phyloP scores from a whole-genome alignment of 169 alveolate genomes.

The Eimeria sp. region DNA sequence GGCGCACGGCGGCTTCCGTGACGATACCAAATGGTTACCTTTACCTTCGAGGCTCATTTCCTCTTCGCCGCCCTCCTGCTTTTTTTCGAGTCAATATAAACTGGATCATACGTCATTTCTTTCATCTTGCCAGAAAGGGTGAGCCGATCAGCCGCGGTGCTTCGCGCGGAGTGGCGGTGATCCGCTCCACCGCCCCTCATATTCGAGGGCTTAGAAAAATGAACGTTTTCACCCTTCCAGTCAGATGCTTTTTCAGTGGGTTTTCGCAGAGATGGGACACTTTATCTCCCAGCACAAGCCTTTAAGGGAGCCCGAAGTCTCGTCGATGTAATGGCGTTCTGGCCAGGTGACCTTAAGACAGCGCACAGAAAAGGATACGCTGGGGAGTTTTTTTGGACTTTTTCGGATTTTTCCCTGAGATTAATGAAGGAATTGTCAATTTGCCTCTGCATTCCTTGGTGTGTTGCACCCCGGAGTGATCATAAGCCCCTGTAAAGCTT shows the following conservation, averaged over 20 bases:
- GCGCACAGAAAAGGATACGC: neutral
- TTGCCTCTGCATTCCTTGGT: neutral
- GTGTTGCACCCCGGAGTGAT: neutral
- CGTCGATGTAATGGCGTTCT: conserved; percentile 14
- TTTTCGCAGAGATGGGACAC: conserved; percentile 9
- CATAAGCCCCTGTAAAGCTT: neutral
- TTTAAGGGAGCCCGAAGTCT: neutral
- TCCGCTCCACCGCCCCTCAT: neutral
- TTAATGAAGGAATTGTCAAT: neutral
- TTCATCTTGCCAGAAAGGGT: neutral
- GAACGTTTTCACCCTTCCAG: neutral
- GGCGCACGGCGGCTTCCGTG: conserved; percentile 70
- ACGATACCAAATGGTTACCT: conserved; percentile 14
- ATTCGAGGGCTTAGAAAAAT: neutral
- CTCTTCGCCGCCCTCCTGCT: neutral
- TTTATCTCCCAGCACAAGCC: neutral
- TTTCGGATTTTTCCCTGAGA: neutral
- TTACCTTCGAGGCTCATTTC: neutral
- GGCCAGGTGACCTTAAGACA: conserved; percentile 39
- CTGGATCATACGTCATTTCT: neutral
- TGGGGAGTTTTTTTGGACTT: neutral
- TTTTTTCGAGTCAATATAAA: neutral
- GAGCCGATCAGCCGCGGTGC: conserved; percentile 36
- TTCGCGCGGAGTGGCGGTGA: conserved; percentile 10
- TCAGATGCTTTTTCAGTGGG: neutral